Evolutionary conservation across 2,329 filamentous ascomycete genomes (phyloP), one percentile per base, ranked within the genome.

Genomic region (Xylariaceae sp.): DNA sequence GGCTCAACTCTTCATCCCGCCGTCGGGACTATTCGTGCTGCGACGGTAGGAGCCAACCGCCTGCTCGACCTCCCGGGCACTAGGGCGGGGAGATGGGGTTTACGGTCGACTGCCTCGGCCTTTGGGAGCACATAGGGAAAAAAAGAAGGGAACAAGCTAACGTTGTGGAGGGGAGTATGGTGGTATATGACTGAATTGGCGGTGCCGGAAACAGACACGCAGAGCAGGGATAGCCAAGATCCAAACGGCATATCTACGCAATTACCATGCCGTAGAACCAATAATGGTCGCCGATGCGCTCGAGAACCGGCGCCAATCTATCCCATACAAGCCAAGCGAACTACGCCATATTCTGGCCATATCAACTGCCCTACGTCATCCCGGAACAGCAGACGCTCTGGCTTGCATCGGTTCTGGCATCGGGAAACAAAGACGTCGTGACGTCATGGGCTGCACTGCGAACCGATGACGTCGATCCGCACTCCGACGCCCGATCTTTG

Each of bases 1-100:
- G 51, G 32, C 58, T 57, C 56, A 26, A 61, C 56, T 55, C 57
- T 57, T 56, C 55, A 60, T 61, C 59, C 57, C 49, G 18, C 48
- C 47, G 46, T 54, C 54, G 59, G 55, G 37, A 54, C 59, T 56
- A 60, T 55, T 7, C 57, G 57, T 56, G 56, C 61, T 57, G 52
- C 55, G 16, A 56, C 47, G 55, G 56, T 34, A 57, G 62, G 64
- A 66, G 60, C 53, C 55, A 57, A 56, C 60, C 53, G 64, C 65
- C 47, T 67, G 63, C 63, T 54, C 65, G 65, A 61, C 56, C 63
- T 63, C 60, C 52, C 51, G 18, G 32, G 2, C 26, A 26, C 26
- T 37, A 44, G 39, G 45, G 13, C 32, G 19, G 39, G 39, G 57
- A 61, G 63, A 58, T 60, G 59, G 65, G 62, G 63, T 56, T 63